Percentiles rank a stretch among this genome's conserved stretches.
These are phyloP conservation scores for Cyberlindnera euphorbiiphila DNA, from an alignment of 805 yeast genomes.

Conservation along the genomic window DNA sequence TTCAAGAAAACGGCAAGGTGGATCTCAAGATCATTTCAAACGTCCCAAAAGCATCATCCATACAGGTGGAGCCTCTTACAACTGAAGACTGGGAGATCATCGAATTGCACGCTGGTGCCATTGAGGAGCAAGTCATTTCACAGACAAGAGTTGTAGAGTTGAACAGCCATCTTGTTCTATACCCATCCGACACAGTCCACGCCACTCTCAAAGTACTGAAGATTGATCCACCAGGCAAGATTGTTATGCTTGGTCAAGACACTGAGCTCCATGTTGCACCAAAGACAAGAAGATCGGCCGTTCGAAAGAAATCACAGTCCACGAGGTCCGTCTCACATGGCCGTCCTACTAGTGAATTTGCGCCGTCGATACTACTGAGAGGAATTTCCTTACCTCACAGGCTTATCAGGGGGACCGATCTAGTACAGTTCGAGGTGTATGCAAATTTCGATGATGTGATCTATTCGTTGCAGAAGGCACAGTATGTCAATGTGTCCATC, in stretches of 20 bases:
- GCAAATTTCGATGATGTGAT: conserved; percentile 39
- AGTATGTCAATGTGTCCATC: conserved; percentile 48
- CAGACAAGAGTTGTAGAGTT: conserved; percentile 75
- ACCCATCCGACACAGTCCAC: conserved; percentile 55
- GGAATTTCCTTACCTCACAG: conserved; percentile 56
- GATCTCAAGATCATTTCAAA: conserved; percentile 45
- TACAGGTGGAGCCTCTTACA: conserved; percentile 74
- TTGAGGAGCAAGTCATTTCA: conserved; percentile 70
- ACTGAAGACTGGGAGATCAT: conserved; percentile 88
- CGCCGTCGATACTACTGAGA: conserved; percentile 43
- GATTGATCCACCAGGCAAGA: conserved; percentile 37
- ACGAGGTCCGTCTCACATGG: conserved; percentile 25
- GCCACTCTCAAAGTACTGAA: conserved; percentile 56
- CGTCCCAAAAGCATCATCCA: conserved; percentile 50
- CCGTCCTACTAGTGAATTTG: conserved; percentile 20
- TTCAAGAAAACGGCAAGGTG: conserved; percentile 41
- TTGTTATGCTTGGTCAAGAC: conserved; percentile 55
- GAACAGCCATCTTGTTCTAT: conserved; percentile 60
- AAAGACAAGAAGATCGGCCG: conserved; percentile 34
- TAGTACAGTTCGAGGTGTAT: conserved; percentile 38
- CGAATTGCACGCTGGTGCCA: conserved; percentile 71
- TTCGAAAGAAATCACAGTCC: conserved; percentile 24
- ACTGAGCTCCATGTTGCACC: conserved; percentile 82
- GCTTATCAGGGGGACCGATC: conserved; percentile 28
- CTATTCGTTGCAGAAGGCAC: conserved; percentile 33